phyloP scores from a whole-genome alignment of 116 monocot species.

The Phalaenopsis hybrid region DNA sequence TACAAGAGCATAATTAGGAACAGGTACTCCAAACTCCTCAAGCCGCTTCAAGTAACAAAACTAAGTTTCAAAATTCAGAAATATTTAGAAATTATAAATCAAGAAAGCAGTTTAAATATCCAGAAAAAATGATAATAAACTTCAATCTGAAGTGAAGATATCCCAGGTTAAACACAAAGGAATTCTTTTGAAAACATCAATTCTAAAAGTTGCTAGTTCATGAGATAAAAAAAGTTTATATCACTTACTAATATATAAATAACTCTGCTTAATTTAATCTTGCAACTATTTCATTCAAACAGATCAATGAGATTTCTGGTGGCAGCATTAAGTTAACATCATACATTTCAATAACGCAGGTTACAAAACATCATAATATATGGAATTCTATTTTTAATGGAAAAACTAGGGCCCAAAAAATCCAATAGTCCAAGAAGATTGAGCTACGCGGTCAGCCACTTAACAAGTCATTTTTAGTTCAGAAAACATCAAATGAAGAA shows the following conservation, averaged over 20 bases:
- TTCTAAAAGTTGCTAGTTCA: background rate
- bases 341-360: background rate
- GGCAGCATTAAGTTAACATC: background rate
- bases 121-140: background rate
- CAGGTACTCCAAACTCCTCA: slow-evolving; percentile 80
- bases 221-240: background rate
- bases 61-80: slow-evolving; percentile 7
- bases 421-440: background rate
- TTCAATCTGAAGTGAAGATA: background rate
- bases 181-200: background rate
- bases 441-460: background rate
- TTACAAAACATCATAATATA: background rate
- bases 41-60: slow-evolving; percentile 46
- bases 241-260: background rate
- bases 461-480: background rate
- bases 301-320: background rate
- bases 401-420: background rate
- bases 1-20: slow-evolving; percentile 93
- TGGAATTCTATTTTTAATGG: background rate
- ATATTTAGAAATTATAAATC: background rate
- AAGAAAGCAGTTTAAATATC: background rate
- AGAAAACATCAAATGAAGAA: background rate
- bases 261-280: background rate
- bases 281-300: background rate
- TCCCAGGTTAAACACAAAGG: background rate